These are phyloP conservation scores for Yamadazyma jaroonii DNA, from an alignment of 1,139 yeast genomes.

Conservation along the genomic window DNA sequence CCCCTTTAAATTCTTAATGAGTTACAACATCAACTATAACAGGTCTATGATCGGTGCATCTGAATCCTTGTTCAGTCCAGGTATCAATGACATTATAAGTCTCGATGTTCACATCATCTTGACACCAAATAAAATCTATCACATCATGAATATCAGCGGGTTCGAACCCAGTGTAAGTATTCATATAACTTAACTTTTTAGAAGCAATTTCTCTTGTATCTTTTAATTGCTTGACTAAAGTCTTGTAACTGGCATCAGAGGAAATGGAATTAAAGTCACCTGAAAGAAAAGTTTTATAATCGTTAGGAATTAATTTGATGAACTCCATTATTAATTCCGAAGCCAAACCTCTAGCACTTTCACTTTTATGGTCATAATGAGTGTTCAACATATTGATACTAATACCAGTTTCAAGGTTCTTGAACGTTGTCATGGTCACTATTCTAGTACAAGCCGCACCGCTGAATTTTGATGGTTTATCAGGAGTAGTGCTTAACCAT, in stretches of 20 bases:
- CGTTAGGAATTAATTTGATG: slow-evolving; percentile 23
- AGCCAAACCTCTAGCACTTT: slow-evolving; percentile 30
- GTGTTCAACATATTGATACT: slow-evolving; percentile 36
- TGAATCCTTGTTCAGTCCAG: slow-evolving; percentile 20
- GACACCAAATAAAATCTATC: slow-evolving; percentile 29
- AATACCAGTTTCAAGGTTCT: slow-evolving; percentile 20
- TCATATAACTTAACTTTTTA: slow-evolving; percentile 20
- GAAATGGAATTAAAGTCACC: slow-evolving; percentile 14
- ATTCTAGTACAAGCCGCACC: slow-evolving; percentile 44
- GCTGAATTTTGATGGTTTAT: slow-evolving; percentile 35
- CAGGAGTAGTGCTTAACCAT: slow-evolving; percentile 45
- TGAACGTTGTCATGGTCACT: slow-evolving; percentile 36
- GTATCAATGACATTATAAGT: slow-evolving; percentile 36
- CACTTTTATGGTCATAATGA: slow-evolving; percentile 43
- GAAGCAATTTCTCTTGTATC: slow-evolving; percentile 17
- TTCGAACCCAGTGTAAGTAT: slow-evolving; percentile 41
- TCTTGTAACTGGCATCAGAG: slow-evolving; percentile 15
- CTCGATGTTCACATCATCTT: slow-evolving; percentile 19
- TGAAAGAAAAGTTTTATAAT: slow-evolving; percentile 32
- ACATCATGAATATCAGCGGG: slow-evolving; percentile 17
- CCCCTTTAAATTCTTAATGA: not conserved
- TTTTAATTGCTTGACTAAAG: slow-evolving; percentile 21
- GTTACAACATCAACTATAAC: slow-evolving; percentile 24
- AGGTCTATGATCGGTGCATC: slow-evolving; percentile 45
- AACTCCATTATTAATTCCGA: slow-evolving; percentile 30